phyloP scores from a whole-genome alignment of 805 yeast genomes.

The Torulaspora indica region DNA sequence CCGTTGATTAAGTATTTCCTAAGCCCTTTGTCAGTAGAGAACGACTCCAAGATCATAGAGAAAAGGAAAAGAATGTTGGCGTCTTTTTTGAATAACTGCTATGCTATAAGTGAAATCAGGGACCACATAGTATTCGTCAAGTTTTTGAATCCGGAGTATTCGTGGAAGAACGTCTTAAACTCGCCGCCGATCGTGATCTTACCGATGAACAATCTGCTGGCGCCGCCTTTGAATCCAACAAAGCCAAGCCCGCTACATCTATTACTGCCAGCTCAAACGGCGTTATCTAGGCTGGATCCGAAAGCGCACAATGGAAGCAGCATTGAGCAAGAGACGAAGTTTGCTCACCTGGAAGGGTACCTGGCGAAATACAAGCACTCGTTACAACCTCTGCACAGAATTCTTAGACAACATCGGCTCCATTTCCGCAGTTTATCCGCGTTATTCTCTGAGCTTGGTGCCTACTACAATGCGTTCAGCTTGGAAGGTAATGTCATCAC shows the following conservation, averaged over 20 bases:
- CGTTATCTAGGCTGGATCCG: conserved; percentile 38
- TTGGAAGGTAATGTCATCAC: conserved; percentile 52
- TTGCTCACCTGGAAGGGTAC: conserved; percentile 40
- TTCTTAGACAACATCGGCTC: conserved; percentile 27
- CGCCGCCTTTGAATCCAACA: conserved; percentile 59
- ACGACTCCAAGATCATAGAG: conserved; percentile 47
- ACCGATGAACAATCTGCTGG: conserved; percentile 49
- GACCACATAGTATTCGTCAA: conserved; percentile 60
- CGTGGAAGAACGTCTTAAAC: conserved; percentile 71
- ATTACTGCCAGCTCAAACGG: conserved; percentile 57
- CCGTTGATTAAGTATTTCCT: conserved; percentile 47
- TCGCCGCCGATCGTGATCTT: conserved; percentile 52
- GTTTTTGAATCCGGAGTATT: conserved; percentile 79
- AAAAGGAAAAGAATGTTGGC: conserved; percentile 72
- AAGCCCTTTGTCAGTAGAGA: conserved; percentile 42
- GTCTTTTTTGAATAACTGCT: conserved; percentile 73
- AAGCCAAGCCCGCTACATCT: conserved; percentile 55
- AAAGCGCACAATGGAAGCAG: conserved; percentile 20
- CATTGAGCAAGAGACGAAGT: conserved; percentile 37
- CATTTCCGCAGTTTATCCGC: conserved; percentile 52
- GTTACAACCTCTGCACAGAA: conserved; percentile 28
- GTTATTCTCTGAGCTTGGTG: conserved; percentile 75
- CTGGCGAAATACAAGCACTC: conserved; percentile 28
- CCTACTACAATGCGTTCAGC: conserved; percentile 56
- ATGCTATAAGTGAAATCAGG: conserved; percentile 50